Evolutionary conservation across 345 rosid genomes (phyloP).

Genomic region (Hibiscus trionum): DNA sequence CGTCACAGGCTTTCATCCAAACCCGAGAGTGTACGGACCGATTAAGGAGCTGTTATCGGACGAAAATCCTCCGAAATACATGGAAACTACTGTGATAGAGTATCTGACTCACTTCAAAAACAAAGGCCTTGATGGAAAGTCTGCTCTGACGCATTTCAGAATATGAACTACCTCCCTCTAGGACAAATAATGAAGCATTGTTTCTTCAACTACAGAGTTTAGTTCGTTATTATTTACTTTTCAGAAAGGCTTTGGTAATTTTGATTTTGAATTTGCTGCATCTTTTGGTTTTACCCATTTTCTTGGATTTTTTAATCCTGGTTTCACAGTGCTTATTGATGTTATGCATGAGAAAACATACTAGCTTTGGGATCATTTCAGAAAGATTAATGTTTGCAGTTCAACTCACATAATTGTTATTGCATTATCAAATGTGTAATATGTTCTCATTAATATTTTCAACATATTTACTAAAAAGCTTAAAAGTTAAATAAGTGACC

Average conservation of each 20-base stretch:
- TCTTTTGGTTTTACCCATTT: not conserved
- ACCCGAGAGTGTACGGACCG: too few relatives aligned
- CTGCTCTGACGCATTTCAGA: not conserved
- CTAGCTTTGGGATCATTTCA: too few relatives aligned
- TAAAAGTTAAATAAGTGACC: too few relatives aligned
- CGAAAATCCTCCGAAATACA: not conserved
- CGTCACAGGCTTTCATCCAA: too few relatives aligned
- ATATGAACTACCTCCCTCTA: too few relatives aligned
- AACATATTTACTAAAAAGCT: too few relatives aligned
- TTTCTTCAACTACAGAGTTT: not conserved
- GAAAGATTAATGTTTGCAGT: too few relatives aligned
- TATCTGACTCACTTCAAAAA: not conserved
- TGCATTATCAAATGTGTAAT: too few relatives aligned
- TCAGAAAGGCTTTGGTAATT: not conserved
- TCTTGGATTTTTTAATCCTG: not conserved
- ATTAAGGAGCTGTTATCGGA: too few relatives aligned
- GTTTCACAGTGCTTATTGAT: not conserved
- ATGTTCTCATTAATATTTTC: too few relatives aligned
- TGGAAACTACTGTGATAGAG: conserved; percentile 12
- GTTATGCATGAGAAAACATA: not conserved
- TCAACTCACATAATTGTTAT: too few relatives aligned
- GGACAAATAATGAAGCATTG: too few relatives aligned
- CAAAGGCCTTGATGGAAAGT: conserved; percentile 17
- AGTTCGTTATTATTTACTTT: conserved; percentile 4
- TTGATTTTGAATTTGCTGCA: not conserved